Evolutionary conservation across 768 basidiomycete species (phyloP), one percentile per base, ranked within the genome.

Genomic region (Pulveroboletus ravenelii): DNA sequence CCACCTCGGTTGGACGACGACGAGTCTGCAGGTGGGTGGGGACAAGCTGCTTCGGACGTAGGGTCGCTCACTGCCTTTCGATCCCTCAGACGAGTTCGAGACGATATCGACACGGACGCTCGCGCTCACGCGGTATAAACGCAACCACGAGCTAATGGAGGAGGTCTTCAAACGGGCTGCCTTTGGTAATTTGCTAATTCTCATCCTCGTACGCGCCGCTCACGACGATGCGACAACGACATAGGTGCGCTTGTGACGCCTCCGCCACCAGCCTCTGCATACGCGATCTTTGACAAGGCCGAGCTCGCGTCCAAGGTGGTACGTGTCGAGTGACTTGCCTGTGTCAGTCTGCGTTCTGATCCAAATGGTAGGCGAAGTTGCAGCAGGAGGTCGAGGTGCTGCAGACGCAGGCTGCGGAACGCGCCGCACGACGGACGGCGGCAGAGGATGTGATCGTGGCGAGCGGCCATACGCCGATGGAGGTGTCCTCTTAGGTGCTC

Each of bases 121-220:
- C 14, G 85, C 89, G 7, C 60, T 86, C 32, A 78, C 81, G 15
- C 76, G 89, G 32, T 92, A 89, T 61, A 79, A 76, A 56, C 81
- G 88, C 6, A 92, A 92, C 59, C 87, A 91, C 59, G 89, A 89
- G 39, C 72, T 85, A 52, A 92, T 92, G 88, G 85, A 85, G 61
- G 85, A 85, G 38, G 84, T 92, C 2, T 90, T 92, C 66, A 75
- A 74, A 55, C 77, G 79, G 56, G 88, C 89, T 20, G 85, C 84
- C 1, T 85, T 81, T 58, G 80, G 88, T 56, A 44, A 41, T 34
- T 25, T 23, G 20, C 2, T 23, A 23, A 32, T 38, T 9, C 2
- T 23, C 18, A 39, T 8, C 12, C 3, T 10, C 23, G 1, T 4
- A 8, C 7, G 17, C 20, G n/a, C 3, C 15, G 38, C 48, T 54